Conservation (phyloP, 257 asterid genomes). For the Linaria vulgaris region DNA sequence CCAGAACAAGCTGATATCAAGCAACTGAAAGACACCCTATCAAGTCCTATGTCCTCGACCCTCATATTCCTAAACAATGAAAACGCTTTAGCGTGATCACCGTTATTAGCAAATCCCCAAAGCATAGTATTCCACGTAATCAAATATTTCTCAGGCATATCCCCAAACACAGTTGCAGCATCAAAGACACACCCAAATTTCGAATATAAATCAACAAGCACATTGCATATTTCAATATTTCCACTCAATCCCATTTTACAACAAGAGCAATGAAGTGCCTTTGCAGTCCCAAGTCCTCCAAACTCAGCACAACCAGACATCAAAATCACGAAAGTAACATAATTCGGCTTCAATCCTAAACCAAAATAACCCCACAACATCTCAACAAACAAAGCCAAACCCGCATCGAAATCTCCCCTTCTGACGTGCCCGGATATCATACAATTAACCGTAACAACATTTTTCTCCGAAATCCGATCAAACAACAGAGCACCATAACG, state of each 20-base stretch:
- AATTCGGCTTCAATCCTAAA: slow-evolving; percentile 38
- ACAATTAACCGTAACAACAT: slow-evolving; percentile 42
- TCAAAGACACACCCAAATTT: slow-evolving; percentile 35
- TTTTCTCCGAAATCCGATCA: slow-evolving; percentile 34
- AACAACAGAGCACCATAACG: slow-evolving; percentile 39
- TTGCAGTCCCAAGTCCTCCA: slow-evolving; percentile 31
- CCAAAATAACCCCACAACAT: slow-evolving; percentile 46
- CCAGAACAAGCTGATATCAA: slow-evolving; percentile 40
- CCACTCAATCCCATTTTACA: slow-evolving; percentile 34
- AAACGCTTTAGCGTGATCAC: slow-evolving; percentile 27
- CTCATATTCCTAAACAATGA: slow-evolving; percentile 38
- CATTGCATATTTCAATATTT: slow-evolving; percentile 43
- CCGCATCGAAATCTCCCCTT: slow-evolving; percentile 37
- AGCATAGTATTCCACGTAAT: slow-evolving; percentile 50
- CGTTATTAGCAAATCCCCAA: slow-evolving; percentile 31
- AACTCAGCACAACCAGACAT: slow-evolving; percentile 37
- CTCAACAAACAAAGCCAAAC: slow-evolving; percentile 33
- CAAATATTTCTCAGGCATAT: slow-evolving; percentile 34
- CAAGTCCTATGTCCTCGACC: slow-evolving; percentile 28
- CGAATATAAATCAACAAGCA: slow-evolving; percentile 41
- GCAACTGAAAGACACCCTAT: slow-evolving; percentile 44
- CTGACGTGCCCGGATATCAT: slow-evolving; percentile 44
- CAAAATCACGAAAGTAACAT: slow-evolving; percentile 40
- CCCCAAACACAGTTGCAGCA: slow-evolving; percentile 35
- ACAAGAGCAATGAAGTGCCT: slow-evolving; percentile 41